A percentile compares a stretch with the other conserved stretches of the same genome.
These are phyloP conservation scores for Trichoderma sp. DNA, from an alignment of 2,329 filamentous ascomycete species.

Conservation along the genomic window DNA sequence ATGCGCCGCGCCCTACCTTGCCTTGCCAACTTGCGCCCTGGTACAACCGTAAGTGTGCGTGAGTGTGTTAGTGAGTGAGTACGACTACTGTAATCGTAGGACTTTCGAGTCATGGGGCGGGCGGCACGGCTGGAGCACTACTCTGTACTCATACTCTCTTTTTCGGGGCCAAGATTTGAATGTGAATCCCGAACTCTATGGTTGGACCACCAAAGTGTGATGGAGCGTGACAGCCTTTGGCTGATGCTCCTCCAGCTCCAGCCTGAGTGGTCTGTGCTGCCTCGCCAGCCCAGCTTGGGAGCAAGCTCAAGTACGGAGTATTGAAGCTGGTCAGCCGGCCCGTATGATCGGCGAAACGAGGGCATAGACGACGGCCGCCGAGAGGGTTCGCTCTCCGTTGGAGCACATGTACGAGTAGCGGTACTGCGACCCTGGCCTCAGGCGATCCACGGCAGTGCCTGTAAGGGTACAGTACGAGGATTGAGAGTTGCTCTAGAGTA, in stretches of 20 bases:
- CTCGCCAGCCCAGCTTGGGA: not conserved
- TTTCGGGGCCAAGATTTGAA: not conserved
- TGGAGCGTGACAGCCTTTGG: not conserved
- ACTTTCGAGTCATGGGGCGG: not conserved
- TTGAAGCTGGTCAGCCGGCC: not conserved
- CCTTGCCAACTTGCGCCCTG: not conserved
- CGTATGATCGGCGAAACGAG: constrained; percentile 7
- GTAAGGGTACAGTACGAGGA: not conserved
- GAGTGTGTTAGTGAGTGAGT: not conserved
- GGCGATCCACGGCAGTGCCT: not conserved
- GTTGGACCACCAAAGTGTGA: not conserved
- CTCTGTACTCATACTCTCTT: not conserved
- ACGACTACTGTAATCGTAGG: not conserved
- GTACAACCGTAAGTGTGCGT: not conserved
- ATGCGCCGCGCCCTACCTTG: not conserved
- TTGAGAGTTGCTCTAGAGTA: not conserved
- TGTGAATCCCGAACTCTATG: not conserved
- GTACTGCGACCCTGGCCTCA: not conserved
- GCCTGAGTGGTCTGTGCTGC: constrained; percentile 5
- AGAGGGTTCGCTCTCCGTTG: no score
- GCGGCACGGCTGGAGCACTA: not conserved
- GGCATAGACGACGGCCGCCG: not conserved
- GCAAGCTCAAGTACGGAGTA: not conserved
- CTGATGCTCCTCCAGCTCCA: not conserved
- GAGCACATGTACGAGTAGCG: not conserved